phyloP scores from a whole-genome alignment of 148 eudicot genomes.

The Chenopodium album region DNA sequence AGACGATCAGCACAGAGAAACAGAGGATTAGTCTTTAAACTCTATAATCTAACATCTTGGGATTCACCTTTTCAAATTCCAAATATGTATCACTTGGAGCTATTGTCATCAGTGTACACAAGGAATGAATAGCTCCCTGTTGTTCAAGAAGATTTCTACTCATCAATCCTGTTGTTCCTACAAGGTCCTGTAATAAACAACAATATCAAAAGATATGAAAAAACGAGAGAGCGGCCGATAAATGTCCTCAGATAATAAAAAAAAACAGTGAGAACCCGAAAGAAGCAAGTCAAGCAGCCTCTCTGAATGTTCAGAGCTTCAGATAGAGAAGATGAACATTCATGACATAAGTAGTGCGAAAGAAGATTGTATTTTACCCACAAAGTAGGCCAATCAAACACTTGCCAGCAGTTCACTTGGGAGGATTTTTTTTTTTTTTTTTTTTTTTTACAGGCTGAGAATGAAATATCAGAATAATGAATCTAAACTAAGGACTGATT shows the following conservation, averaged over 20 bases:
- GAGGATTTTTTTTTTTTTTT: too few relatives aligned
- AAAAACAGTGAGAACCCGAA: not conserved
- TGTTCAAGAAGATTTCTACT: slow-evolving; percentile 62
- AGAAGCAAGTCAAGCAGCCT: not conserved
- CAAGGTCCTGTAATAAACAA: slow-evolving; percentile 50
- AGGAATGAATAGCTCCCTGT: slow-evolving; percentile 71
- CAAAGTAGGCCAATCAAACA: not conserved
- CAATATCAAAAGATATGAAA: not conserved
- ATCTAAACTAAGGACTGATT: not conserved
- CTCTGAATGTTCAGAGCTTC: not conserved
- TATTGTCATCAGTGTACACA: slow-evolving; percentile 85
- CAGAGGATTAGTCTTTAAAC: slow-evolving; percentile 12
- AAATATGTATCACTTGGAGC: slow-evolving; percentile 67
- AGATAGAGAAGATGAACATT: not conserved
- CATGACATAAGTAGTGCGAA: not conserved
- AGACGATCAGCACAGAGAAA: slow-evolving; percentile 10
- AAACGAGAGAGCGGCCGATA: not conserved
- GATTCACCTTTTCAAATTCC: slow-evolving; percentile 80
- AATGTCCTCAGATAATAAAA: not conserved
- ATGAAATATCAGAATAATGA: not conserved
- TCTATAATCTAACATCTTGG: not conserved
- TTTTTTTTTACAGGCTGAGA: not conserved
- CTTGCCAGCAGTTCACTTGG: not conserved
- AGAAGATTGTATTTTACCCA: not conserved
- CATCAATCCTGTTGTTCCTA: slow-evolving; percentile 73